Conservation (phyloP, 1,284 basidiomycete species). For the Trichosporon coremiiforme region DNA sequence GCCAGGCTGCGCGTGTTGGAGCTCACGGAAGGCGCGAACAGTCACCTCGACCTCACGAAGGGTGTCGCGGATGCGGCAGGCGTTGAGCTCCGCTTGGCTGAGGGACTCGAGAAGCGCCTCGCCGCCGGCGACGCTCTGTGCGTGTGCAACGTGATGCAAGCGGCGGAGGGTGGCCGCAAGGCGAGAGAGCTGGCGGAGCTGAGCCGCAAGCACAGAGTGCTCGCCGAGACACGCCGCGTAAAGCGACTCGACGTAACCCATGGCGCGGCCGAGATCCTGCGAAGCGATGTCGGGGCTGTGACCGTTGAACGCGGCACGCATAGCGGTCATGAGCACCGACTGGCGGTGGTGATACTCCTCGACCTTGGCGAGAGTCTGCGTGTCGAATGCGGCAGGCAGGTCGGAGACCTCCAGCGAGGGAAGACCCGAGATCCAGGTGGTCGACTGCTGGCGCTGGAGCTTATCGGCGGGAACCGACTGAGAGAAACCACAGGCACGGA, state of each 20-base stretch:
- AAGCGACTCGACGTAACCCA: constrained; percentile 77
- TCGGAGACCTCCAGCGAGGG: constrained; percentile 29
- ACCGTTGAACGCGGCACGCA: constrained; percentile 66
- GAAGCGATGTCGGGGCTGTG: constrained; percentile 83
- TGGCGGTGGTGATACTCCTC: constrained; percentile 76
- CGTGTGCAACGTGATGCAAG: constrained; percentile 35
- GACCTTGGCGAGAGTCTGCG: constrained; percentile 39
- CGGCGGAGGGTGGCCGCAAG: constrained; percentile 26
- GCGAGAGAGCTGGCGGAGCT: constrained; percentile 24
- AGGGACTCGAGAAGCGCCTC: constrained; percentile 29
- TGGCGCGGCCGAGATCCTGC: constrained; percentile 78
- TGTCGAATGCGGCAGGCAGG: constrained; percentile 33
- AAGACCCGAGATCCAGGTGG: constrained; percentile 66
- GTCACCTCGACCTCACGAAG: constrained; percentile 43
- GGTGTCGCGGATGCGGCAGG: constrained; percentile 36
- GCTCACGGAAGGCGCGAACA: constrained; percentile 42
- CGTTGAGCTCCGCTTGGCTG: constrained; percentile 31
- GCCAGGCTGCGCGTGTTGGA: constrained; percentile 36
- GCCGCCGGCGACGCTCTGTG: constrained; percentile 35
- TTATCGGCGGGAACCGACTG: constrained; percentile 72
- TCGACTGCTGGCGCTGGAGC: constrained; percentile 65
- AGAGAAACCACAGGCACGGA: constrained; percentile 78
- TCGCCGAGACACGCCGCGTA: constrained; percentile 65
- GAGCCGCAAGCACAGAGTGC: constrained; percentile 37
- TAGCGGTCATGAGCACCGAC: constrained; percentile 67